These are phyloP conservation scores for Moesziomyces parantarcticus DNA, from an alignment of 1,284 basidiomycete species.

Conservation along the genomic window DNA sequence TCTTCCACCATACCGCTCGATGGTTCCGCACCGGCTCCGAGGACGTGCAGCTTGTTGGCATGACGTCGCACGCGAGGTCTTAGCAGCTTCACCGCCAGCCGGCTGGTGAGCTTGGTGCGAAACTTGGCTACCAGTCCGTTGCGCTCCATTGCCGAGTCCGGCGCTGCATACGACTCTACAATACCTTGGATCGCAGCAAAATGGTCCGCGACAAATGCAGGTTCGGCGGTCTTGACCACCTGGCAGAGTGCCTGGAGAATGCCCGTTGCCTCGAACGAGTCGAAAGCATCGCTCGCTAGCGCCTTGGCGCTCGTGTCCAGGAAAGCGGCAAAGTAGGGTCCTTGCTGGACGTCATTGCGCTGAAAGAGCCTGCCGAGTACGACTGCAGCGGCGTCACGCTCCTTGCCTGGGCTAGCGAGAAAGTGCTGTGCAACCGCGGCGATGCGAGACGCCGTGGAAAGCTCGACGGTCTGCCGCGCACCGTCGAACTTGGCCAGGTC, in stretches of 20 bases:
- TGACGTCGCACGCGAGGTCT: constrained; percentile 24
- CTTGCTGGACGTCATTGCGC: constrained; percentile 69
- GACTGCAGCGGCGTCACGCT: constrained; percentile 80
- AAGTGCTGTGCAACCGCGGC: constrained; percentile 75
- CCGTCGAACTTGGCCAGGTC: constrained; percentile 83
- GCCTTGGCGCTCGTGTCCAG: constrained; percentile 13
- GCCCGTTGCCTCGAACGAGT: constrained; percentile 72
- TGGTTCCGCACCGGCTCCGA: not conserved
- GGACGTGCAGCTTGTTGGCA: constrained; percentile 30
- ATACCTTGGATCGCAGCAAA: constrained; percentile 40
- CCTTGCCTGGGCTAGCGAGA: constrained; percentile 79
- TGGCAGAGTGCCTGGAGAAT: constrained; percentile 80
- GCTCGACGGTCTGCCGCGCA: constrained; percentile 67
- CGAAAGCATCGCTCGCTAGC: constrained; percentile 10
- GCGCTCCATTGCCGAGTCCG: constrained; percentile 45
- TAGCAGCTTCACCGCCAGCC: constrained; percentile 61
- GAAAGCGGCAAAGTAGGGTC: constrained; percentile 14
- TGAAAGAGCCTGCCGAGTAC: constrained; percentile 80
- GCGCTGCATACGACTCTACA: constrained; percentile 61
- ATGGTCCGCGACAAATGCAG: constrained; percentile 32
- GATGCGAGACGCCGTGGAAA: constrained; percentile 72
- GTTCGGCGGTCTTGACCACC: constrained; percentile 74
- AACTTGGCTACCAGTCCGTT: constrained; percentile 58
- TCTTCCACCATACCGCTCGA: not conserved
- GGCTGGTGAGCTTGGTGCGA: constrained; percentile 59